Percentiles rank a stretch among this genome's conserved stretches.
phyloP scores from a whole-genome alignment of 176 grass and related monocot genomes.

The Carex pumila region DNA sequence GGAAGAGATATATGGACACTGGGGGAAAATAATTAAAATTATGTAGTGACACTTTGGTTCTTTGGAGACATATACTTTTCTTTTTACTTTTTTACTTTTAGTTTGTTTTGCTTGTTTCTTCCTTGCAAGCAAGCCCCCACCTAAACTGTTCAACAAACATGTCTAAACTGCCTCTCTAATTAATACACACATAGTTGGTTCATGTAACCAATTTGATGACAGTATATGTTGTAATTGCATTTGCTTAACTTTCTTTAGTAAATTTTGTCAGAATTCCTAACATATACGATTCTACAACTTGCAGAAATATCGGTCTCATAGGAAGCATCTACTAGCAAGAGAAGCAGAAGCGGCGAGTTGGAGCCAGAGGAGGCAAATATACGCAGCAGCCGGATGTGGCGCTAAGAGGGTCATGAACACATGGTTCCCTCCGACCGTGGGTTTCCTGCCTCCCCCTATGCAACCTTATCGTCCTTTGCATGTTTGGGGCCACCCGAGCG shows the following conservation, averaged over 20 bases:
- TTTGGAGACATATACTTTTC: neutral
- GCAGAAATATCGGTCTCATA: slow-evolving; percentile 89
- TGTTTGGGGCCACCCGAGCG: slow-evolving; percentile 56
- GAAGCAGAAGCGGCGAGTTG: slow-evolving; percentile 63
- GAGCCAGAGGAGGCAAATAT: slow-evolving; percentile 54
- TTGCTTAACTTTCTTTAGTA: too few species aligned
- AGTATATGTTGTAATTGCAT: neutral
- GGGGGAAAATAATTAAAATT: neutral
- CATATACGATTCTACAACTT: neutral
- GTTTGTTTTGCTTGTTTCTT: neutral
- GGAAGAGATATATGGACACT: neutral
- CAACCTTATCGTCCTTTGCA: slow-evolving; percentile 51
- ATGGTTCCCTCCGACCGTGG: slow-evolving; percentile 58
- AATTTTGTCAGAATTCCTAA: neutral
- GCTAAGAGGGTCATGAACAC: slow-evolving; percentile 41
- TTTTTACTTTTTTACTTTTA: neutral
- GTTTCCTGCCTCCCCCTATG: slow-evolving; percentile 25
- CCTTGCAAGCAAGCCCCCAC: neutral
- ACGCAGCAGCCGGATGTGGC: slow-evolving; percentile 3
- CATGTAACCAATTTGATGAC: neutral
- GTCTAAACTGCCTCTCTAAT: too few species aligned
- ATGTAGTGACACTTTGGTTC: neutral
- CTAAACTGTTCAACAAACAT: too few species aligned
- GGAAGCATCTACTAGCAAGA: slow-evolving; percentile 70
- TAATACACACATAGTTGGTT: neutral